Conservation (phyloP, 495 filamentous ascomycete species). For the Penicillium coffeae region DNA sequence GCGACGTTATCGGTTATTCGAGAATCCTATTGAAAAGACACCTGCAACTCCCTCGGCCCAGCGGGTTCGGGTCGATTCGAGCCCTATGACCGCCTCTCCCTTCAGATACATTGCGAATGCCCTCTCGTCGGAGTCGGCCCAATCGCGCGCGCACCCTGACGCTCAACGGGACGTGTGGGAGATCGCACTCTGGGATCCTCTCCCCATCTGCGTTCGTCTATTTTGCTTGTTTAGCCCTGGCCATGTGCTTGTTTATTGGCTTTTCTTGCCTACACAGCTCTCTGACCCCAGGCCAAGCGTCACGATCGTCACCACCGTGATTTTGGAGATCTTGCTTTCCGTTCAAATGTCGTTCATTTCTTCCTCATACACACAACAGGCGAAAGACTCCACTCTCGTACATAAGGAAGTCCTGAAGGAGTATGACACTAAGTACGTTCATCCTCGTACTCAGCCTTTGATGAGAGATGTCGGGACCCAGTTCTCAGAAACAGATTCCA, state of each 20-base stretch:
- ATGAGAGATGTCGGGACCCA: conserved; percentile 84
- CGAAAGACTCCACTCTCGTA: conserved; percentile 77
- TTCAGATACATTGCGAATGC: conserved; percentile 70
- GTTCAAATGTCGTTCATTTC: conserved; percentile 70
- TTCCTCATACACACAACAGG: conserved; percentile 71
- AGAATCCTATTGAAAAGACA: conserved; percentile 67
- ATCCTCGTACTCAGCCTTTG: conserved; percentile 76
- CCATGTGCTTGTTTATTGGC: conserved; percentile 81
- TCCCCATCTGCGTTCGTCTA: conserved; percentile 73
- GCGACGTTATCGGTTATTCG: conserved; percentile 88
- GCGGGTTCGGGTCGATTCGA: conserved; percentile 86
- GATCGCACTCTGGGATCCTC: conserved; percentile 86
- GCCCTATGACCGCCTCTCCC: conserved; percentile 73
- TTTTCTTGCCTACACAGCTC: conserved; percentile 74
- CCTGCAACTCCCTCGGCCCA: conserved; percentile 83
- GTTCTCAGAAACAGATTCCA: conserved; percentile 43
- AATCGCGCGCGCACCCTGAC: conserved; percentile 80
- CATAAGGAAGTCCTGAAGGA: conserved; percentile 90
- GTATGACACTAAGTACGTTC: conserved; percentile 93
- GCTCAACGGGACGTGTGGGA: conserved; percentile 91
- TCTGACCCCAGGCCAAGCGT: conserved; percentile 77
- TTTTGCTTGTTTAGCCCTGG: conserved; percentile 92
- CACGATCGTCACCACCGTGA: conserved; percentile 74
- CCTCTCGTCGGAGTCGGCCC: conserved; percentile 55
- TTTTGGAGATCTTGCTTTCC: conserved; percentile 69